phyloP scores from a whole-genome alignment of 176 grass and related monocot genomes.

The Ensete glaucum region DNA sequence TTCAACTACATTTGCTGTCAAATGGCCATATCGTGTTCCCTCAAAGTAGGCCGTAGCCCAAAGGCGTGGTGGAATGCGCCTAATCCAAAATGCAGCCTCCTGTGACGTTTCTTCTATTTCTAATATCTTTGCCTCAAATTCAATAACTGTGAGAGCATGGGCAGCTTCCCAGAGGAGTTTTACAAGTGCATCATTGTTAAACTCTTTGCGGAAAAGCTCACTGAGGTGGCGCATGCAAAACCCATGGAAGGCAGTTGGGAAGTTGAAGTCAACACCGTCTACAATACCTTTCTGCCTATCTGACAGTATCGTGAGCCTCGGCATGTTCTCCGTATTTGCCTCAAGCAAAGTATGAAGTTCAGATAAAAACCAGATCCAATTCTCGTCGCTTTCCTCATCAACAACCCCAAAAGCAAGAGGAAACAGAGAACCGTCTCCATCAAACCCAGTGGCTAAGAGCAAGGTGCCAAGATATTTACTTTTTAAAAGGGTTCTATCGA shows the following conservation, averaged over 20 bases:
- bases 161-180: slow-evolving; percentile 91
- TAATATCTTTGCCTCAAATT: slow-evolving; percentile 80
- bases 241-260: slow-evolving; percentile 93
- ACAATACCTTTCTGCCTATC: slow-evolving; percentile 79
- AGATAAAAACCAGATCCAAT: slow-evolving; percentile 94
- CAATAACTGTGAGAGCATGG: slow-evolving; percentile 79
- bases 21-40: slow-evolving; percentile 71
- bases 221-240: slow-evolving; percentile 82
- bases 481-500: slow-evolving; percentile 71
- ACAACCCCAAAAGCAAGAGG: slow-evolving; percentile 92
- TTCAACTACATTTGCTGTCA: slow-evolving; percentile 76
- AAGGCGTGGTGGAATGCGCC: slow-evolving; percentile 55
- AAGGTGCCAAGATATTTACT: slow-evolving; percentile 97
- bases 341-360: slow-evolving; percentile 82
- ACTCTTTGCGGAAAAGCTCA: slow-evolving; percentile 83
- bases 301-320: slow-evolving; percentile 81
- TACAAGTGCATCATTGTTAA: slow-evolving; percentile 62
- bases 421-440: slow-evolving; percentile 88
- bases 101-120: slow-evolving; percentile 83
- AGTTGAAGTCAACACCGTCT: slow-evolving; percentile 97
- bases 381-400: slow-evolving; percentile 90
- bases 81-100: slow-evolving; percentile 79
- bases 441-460: slow-evolving; percentile 83
- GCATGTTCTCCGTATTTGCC: slow-evolving; percentile 95
- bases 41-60: slow-evolving; percentile 99